phyloP scores from a whole-genome alignment of 2,329 filamentous ascomycete genomes.

The Fusarium beomiforme region DNA sequence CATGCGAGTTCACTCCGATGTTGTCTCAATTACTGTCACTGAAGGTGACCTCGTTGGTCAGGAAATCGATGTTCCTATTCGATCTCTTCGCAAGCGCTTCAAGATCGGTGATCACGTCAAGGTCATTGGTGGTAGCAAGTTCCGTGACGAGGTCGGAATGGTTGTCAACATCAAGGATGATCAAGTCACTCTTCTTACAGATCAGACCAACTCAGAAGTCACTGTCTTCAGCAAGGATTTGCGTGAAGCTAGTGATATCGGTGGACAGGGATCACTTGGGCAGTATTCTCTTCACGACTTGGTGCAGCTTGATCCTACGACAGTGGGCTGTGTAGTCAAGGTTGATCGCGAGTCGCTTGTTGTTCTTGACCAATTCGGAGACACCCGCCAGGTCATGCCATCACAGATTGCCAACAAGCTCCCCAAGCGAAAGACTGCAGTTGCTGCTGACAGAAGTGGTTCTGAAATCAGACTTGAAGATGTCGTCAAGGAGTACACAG shows the following conservation, averaged over 20 bases:
- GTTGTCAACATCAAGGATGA: slow-evolving; percentile 94
- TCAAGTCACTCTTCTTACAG: slow-evolving; percentile 89
- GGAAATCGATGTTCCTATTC: slow-evolving; percentile 90
- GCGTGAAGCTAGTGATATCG: slow-evolving; percentile 90
- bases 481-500: slow-evolving; percentile 88
- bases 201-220: slow-evolving; percentile 92
- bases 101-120: slow-evolving; percentile 96
- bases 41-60: slow-evolving; percentile 86
- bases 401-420: slow-evolving; percentile 93
- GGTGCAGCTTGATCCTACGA: slow-evolving; percentile 91
- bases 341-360: slow-evolving; percentile 93
- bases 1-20: slow-evolving; percentile 87
- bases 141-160: slow-evolving; percentile 95
- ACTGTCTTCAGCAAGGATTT: slow-evolving; percentile 98
- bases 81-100: slow-evolving; percentile 93
- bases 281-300: slow-evolving; percentile 94
- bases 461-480: slow-evolving; percentile 93
- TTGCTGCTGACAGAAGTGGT: slow-evolving; percentile 92
- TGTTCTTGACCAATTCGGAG: slow-evolving; percentile 90
- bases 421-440: slow-evolving; percentile 81
- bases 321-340: slow-evolving; percentile 92
- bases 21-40: slow-evolving; percentile 86
- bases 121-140: slow-evolving; percentile 95
- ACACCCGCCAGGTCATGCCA: slow-evolving; percentile 82
- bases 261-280: slow-evolving; percentile 83